Conservation (phyloP, 495 filamentous ascomycete species). For the Daldinia childiae region DNA sequence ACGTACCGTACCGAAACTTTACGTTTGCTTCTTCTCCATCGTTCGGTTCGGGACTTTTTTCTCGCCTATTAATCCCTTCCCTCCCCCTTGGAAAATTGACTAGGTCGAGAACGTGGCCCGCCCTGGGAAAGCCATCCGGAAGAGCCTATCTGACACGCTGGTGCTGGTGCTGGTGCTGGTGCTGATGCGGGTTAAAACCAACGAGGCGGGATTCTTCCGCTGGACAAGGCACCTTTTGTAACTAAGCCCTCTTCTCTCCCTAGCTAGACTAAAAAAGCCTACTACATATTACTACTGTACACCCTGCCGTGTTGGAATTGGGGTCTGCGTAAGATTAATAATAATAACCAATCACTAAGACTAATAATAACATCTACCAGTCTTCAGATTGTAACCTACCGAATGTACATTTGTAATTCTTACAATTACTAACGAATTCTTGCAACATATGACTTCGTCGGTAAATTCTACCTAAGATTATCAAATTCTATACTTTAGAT, state of each 20-base stretch:
- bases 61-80: conserved; percentile 2
- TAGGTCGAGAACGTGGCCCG: conserved; percentile 9
- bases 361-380: neutral
- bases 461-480: neutral
- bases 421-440: neutral
- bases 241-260: conserved; percentile 11
- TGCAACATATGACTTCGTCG: neutral
- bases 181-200: conserved; percentile 13
- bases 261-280: conserved; percentile 7
- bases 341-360: neutral
- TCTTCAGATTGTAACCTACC: neutral
- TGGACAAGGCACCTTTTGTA: conserved; percentile 18
- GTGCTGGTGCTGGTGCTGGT: conserved; percentile 13
- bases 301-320: conserved; percentile 1
- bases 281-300: conserved; percentile 10
- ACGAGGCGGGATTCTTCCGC: conserved; percentile 20
- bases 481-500: neutral
- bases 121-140: neutral
- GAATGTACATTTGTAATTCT: neutral
- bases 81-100: conserved; percentile 7
- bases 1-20: conserved; percentile 47
- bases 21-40: conserved; percentile 33
- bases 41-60: conserved; percentile 12
- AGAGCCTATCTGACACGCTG: conserved; percentile 16
- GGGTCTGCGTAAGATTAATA: conserved; percentile 4